These are phyloP conservation scores for Colletotrichum noveboracense DNA, from an alignment of 2,329 filamentous ascomycete species.

Conservation along the genomic window DNA sequence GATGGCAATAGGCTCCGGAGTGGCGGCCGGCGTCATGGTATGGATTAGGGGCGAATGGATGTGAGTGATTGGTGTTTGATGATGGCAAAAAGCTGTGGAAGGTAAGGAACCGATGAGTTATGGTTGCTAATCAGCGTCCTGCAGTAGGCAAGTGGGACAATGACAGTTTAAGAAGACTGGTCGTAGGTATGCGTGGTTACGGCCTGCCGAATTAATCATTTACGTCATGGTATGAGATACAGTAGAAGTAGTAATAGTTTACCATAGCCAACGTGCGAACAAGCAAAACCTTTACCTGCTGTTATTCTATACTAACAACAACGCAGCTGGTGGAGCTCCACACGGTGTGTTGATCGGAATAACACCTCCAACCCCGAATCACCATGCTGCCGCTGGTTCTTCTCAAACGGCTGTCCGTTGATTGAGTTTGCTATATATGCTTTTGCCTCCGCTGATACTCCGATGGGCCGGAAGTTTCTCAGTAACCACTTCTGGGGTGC, in stretches of 20 bases:
- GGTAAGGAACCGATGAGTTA: neutral
- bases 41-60: neutral
- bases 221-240: neutral
- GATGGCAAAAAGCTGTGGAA: neutral
- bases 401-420: neutral
- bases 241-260: neutral
- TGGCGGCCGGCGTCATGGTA: neutral
- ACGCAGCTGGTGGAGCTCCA: neutral
- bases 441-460: neutral
- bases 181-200: neutral
- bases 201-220: neutral
- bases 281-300: neutral
- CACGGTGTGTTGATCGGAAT: neutral
- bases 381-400: neutral
- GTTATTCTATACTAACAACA: neutral
- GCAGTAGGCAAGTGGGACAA: neutral
- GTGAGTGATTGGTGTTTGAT: neutral
- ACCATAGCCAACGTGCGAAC: neutral
- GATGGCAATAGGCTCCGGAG: slow-evolving; percentile 30
- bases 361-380: neutral
- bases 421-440: neutral
- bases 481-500: neutral
- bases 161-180: neutral
- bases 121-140: neutral
- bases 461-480: neutral